These are phyloP conservation scores for Kandelia obovata DNA, from an alignment of 345 rosid genomes.

Conservation along the genomic window DNA sequence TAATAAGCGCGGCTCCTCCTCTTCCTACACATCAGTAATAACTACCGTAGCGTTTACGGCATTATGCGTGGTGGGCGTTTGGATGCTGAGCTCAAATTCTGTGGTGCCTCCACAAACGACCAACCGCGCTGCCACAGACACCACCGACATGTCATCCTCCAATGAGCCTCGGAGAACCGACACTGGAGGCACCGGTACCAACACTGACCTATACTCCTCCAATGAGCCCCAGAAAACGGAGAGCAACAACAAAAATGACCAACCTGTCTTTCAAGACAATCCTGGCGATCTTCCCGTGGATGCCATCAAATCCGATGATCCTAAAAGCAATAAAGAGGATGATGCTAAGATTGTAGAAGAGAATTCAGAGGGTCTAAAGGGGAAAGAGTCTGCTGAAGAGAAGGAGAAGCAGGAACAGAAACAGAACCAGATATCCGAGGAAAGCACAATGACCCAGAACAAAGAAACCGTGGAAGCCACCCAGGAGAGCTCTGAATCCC, in stretches of 20 bases:
- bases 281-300: constrained; percentile 84
- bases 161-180: constrained; percentile 2
- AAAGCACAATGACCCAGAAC: constrained; percentile 17
- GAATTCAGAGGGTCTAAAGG: constrained; percentile 14
- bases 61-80: constrained; percentile 66
- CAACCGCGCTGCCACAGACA: constrained; percentile 23
- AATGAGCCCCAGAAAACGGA: constrained; percentile 19
- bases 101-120: constrained; percentile 42
- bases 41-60: constrained; percentile 61
- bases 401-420: constrained; percentile 29
- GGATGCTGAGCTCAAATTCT: constrained; percentile 70
- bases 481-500: neutral
- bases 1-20: constrained; percentile 40
- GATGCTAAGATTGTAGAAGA: constrained; percentile 14
- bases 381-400: constrained; percentile 39
- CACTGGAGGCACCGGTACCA: constrained; percentile 6
- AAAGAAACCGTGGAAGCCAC: constrained; percentile 5
- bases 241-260: constrained; percentile 22
- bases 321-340: constrained; percentile 14
- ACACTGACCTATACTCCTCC: constrained; percentile 21
- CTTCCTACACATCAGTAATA: constrained; percentile 59
- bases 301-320: constrained; percentile 68
- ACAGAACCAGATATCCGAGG: constrained; percentile 44
- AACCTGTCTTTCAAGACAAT: constrained; percentile 58
- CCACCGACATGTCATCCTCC: neutral